Base-by-base conservation (phyloP, 1,139 yeast species). In the Suhomyces bribrorum region DNA sequence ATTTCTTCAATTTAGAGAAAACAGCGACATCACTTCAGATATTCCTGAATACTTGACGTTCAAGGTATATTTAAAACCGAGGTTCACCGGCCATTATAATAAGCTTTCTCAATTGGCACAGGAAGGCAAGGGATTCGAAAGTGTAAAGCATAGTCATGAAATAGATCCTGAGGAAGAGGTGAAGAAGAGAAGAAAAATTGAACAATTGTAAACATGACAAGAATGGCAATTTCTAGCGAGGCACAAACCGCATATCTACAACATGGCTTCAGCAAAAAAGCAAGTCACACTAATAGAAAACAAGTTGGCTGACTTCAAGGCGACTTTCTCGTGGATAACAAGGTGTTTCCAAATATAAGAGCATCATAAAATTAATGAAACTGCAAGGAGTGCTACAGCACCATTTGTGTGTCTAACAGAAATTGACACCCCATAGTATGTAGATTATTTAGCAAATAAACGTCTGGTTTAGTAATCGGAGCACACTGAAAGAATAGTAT, bases 31-130 rank as follows among this genome's bases (percentile, higher is more conserved):
- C 29, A 43, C 44, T 8, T 47, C 41, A 11, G 38, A 44, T 31
- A 45, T 47, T 8, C 64, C 64, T 8, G 31, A 40, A 11, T 36
- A 33, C 26, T 40, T 69, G 13, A 58, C 62, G 14, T 50, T 71
- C 14, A 49, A 45, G 13, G 40, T 72, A 6, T 40, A 53, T 2
- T 45, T 59, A 12, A 63, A 62, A 36, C 50, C 55, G 5, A 45
- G 75, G 37, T 69, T 71, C 41, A 62, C 66, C 9, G 58, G 66
- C 3, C 55, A 49, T 26, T 67, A 59, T 46, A 62, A 62, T 37
- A 44, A 47, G 13, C 43, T 67, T 22, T 54, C 62, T 26, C 38
- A 52, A 52, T 34, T 49, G 26, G 53, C 62, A 26, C 50, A 62
- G 38, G 38, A 47, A 14, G 56, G 60, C 2, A 40, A 45, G 13